These are phyloP conservation scores for Blastobotrys proliferans DNA, from an alignment of 1,139 yeast genomes.

Conservation along the genomic window DNA sequence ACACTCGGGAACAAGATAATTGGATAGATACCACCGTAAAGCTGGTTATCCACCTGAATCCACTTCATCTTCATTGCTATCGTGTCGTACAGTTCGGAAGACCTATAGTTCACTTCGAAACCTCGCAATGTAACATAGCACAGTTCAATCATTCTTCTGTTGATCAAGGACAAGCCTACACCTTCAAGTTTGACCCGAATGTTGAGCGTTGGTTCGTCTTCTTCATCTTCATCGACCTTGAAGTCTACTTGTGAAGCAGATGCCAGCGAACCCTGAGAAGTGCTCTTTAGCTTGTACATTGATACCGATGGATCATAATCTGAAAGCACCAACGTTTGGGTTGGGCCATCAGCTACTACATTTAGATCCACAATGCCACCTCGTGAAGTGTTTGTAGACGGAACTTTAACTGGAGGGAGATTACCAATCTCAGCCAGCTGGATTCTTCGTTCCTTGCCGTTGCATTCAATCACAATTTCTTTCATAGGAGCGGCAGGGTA, in stretches of 20 bases:
- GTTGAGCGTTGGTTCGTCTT: constrained; percentile 41
- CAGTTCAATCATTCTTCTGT: constrained; percentile 66
- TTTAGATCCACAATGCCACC: constrained; percentile 71
- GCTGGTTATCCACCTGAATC: constrained; percentile 91
- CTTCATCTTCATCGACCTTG: constrained; percentile 63
- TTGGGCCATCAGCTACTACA: constrained; percentile 95
- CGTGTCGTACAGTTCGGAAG: constrained; percentile 80
- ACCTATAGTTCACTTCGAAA: constrained; percentile 73
- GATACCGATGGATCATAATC: constrained; percentile 77
- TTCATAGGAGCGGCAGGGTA: constrained; percentile 87
- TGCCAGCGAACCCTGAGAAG: constrained; percentile 11
- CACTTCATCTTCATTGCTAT: constrained; percentile 80
- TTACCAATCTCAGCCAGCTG: constrained; percentile 92
- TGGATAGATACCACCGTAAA: constrained; percentile 85
- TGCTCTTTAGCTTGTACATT: constrained; percentile 49
- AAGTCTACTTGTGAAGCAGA: constrained; percentile 40
- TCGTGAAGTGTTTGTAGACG: constrained; percentile 39
- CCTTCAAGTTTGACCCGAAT: constrained; percentile 75
- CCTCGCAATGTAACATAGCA: constrained; percentile 80
- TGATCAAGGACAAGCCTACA: constrained; percentile 80
- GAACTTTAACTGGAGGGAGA: constrained; percentile 77
- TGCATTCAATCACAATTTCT: constrained; percentile 68
- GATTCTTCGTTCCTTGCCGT: constrained; percentile 68
- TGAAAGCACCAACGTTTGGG: constrained; percentile 80
- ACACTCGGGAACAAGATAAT: constrained; percentile 89